Evolutionary conservation across 768 basidiomycete species (phyloP).

Genomic region (Trametes cingulata): DNA sequence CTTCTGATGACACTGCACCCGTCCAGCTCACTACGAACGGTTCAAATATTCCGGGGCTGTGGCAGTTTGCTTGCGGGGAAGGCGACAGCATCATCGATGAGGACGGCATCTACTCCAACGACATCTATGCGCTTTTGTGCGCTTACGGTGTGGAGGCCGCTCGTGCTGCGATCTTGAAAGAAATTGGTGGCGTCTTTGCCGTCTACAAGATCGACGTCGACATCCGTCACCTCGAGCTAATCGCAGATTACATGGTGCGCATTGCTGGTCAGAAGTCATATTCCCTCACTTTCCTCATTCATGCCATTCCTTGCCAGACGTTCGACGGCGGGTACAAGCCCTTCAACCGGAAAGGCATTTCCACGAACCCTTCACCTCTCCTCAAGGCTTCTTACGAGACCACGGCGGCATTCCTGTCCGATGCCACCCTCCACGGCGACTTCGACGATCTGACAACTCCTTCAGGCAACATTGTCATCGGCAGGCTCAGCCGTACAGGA

Average conservation of each 20-base stretch:
- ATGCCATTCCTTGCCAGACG: constrained; percentile 56
- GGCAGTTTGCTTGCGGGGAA: constrained; percentile 60
- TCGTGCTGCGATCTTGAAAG: constrained; percentile 83
- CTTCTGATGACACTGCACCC: neutral
- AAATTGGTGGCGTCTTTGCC: constrained; percentile 89
- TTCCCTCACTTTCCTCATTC: neutral
- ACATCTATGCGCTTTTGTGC: constrained; percentile 86
- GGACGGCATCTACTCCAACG: constrained; percentile 87
- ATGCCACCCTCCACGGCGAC: constrained; percentile 93
- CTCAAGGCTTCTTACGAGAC: constrained; percentile 98
- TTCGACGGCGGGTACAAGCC: constrained; percentile 98
- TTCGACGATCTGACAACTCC: constrained; percentile 91
- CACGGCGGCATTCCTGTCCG: constrained; percentile 86
- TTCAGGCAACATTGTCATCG: constrained; percentile 89
- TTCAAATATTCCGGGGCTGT: constrained; percentile 88
- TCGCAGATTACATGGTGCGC: constrained; percentile 98
- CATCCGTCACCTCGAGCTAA: constrained; percentile 89
- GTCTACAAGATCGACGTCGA: constrained; percentile 97
- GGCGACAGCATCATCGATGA: constrained; percentile 62
- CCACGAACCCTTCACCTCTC: constrained; percentile 90
- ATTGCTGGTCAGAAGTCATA: neutral
- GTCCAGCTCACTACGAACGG: constrained; percentile 83
- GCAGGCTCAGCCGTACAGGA: constrained; percentile 85
- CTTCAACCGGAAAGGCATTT: constrained; percentile 95
- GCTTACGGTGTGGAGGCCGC: constrained; percentile 99